phyloP scores from a whole-genome alignment of 2,329 filamentous ascomycete genomes.

The Neopestalotiopsis sp. region DNA sequence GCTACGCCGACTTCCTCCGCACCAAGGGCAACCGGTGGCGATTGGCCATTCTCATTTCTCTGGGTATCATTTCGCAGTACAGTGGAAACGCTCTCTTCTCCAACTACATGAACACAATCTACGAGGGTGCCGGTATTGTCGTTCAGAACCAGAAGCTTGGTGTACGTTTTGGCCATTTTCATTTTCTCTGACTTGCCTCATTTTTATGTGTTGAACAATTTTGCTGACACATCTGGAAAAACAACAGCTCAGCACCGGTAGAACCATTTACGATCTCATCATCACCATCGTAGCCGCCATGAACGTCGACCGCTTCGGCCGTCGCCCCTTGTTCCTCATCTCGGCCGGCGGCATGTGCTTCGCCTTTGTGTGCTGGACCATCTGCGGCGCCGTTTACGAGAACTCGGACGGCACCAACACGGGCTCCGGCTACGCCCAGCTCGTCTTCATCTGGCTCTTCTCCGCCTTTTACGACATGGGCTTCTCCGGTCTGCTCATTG shows the following conservation, averaged over 20 bases:
- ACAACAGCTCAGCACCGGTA: conserved; percentile 55
- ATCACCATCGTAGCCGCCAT: conserved; percentile 60
- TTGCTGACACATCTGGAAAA: conserved; percentile 27
- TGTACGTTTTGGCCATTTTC: too few relatives aligned
- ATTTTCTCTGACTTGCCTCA: too few relatives aligned
- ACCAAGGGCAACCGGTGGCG: conserved; percentile 71
- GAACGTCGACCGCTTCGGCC: conserved; percentile 55
- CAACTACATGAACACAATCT: conserved; percentile 70
- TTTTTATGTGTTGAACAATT: not conserved
- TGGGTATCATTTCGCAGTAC: conserved; percentile 72
- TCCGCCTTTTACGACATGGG: conserved; percentile 65
- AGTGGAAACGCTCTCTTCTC: conserved; percentile 71
- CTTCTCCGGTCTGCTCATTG: conserved; percentile 62
- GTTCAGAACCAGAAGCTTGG: conserved; percentile 61
- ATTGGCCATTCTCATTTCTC: conserved; percentile 64
- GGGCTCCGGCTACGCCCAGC: conserved; percentile 57
- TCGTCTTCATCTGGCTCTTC: conserved; percentile 66
- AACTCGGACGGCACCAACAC: conserved; percentile 48
- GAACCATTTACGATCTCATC: conserved; percentile 63
- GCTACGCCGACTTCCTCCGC: conserved; percentile 65
- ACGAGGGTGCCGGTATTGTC: conserved; percentile 65
- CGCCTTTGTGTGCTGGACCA: conserved; percentile 56
- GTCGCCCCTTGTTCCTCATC: conserved; percentile 53
- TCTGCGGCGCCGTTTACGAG: conserved; percentile 58
- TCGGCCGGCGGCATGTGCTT: conserved; percentile 55